Evolutionary conservation across 306 rosid species (phyloP), one percentile per base, ranked within the genome.

Genomic region (Spatholobus suberectus): DNA sequence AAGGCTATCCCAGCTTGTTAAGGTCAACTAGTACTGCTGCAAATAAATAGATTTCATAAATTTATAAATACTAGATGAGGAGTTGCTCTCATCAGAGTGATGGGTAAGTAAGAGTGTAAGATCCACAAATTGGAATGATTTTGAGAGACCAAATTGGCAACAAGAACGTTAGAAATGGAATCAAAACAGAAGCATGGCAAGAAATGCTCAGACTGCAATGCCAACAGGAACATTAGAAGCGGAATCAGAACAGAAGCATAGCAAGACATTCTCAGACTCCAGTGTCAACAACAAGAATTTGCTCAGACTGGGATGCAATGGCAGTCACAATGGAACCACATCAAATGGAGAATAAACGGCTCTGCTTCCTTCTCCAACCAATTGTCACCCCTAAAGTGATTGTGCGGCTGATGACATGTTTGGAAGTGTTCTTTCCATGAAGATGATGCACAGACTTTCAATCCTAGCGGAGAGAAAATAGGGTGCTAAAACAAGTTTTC

Each of bases 111-210:
- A n/a, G n/a, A n/a, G n/a, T n/a, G 0, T 20, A 62, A 77, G 67
- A 49, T 18, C 49, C 37, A 9, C 66, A 21, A 57, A 34, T 76
- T 6, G 24, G 46, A 38, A 66, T 58, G 46, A 70, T 80, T n/a
- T n/a, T 20, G 18, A 44, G 43, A 37, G 20, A 54, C 70, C 77
- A 69, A 38, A 54, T 37, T 52, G 76, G 63, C 34, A 1, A 38
- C 47, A 37, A n/a, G 61, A 75, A 47, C 49, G 66, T 54, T 82
- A 66, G 20, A 75, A 82, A 77, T 70, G 20, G 46, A 70, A 35
- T 46, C 23, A 15, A 21, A 70, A 38, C 40, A 77, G 10, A 47
- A 72, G 26, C 75, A 24, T 18, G 1, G 54, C 55, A 35, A 73
- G 54, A 34, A 61, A 29, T 13, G 66, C 44, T 61, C n/a, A n/a